Conservation (phyloP, 2,329 filamentous ascomycete genomes). For the Zasmidium cellare region DNA sequence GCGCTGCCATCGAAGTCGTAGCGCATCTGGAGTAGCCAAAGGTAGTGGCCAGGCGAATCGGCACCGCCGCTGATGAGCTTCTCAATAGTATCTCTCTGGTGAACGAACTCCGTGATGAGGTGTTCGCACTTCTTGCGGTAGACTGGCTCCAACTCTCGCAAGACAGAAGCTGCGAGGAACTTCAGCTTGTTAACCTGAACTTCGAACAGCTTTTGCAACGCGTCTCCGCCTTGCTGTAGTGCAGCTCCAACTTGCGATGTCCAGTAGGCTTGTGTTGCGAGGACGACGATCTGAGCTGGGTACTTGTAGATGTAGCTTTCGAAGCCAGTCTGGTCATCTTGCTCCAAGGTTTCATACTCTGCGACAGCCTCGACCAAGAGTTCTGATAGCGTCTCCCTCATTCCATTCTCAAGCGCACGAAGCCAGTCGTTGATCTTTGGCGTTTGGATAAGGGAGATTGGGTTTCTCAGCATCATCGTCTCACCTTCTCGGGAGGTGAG, state of each 20-base stretch:
- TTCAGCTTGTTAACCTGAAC: conserved; percentile 82
- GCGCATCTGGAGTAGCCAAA: conserved; percentile 96
- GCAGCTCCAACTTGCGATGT: conserved; percentile 81
- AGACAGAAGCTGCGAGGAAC: conserved; percentile 81
- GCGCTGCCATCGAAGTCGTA: conserved; percentile 83
- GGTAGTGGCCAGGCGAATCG: conserved; percentile 72
- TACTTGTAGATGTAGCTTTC: conserved; percentile 79
- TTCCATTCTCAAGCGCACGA: conserved; percentile 84
- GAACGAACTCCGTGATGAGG: conserved; percentile 97
- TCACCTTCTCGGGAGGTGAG: conserved; percentile 97
- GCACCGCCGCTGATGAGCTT: conserved; percentile 78
- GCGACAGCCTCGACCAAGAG: conserved; percentile 82
- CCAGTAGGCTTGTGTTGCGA: conserved; percentile 93
- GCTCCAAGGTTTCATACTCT: conserved; percentile 69
- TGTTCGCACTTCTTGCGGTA: conserved; percentile 96
- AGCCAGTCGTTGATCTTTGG: conserved; percentile 99
- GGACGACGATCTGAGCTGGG: conserved; percentile 91
- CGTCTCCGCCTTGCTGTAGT: conserved; percentile 69
- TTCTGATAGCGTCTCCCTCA: conserved; percentile 93
- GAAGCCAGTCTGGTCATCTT: conserved; percentile 69
- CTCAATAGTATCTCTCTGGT: conserved; percentile 91
- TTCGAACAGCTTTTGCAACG: conserved; percentile 70
- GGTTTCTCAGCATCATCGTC: conserved; percentile 79
- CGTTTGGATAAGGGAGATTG: conserved; percentile 88
- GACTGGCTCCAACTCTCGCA: conserved; percentile 84